These are phyloP conservation scores for Polyporus tsugae DNA, from an alignment of 1,284 basidiomycete species.

Conservation along the genomic window DNA sequence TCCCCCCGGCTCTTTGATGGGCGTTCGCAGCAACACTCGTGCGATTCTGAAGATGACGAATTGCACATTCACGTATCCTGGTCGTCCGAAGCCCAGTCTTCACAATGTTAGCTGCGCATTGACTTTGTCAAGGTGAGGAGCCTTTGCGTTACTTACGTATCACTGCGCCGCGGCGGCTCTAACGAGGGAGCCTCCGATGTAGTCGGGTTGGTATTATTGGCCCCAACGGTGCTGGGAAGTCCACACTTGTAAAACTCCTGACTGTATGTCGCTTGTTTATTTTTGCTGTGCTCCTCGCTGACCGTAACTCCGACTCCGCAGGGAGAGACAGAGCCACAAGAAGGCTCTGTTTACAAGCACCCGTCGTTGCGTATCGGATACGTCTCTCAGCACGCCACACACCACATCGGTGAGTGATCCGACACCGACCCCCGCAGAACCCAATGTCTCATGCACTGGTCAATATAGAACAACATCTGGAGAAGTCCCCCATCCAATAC, in stretches of 20 bases:
- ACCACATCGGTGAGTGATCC: constrained; percentile 77
- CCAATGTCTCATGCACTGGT: constrained; percentile 17
- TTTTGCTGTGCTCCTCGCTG: constrained; percentile 13
- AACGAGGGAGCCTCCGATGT: constrained; percentile 31
- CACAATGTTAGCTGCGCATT: constrained; percentile 92
- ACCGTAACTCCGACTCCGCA: constrained; percentile 41
- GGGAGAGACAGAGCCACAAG: constrained; percentile 95
- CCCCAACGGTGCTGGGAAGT: constrained; percentile 95
- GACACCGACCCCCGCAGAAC: neutral
- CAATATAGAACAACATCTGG: constrained; percentile 83
- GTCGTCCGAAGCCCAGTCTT: constrained; percentile 84
- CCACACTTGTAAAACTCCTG: constrained; percentile 96
- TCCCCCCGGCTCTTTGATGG: constrained; percentile 95
- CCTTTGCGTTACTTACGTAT: constrained; percentile 14
- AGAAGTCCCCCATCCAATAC: constrained; percentile 95
- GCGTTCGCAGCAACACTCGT: constrained; percentile 95
- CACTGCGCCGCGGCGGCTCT: constrained; percentile 17
- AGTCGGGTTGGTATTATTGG: constrained; percentile 91
- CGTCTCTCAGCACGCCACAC: constrained; percentile 97
- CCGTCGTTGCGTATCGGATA: constrained; percentile 96
- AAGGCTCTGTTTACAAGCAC: constrained; percentile 96
- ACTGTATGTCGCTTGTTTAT: constrained; percentile 60
- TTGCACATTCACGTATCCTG: constrained; percentile 97
- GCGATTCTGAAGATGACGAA: constrained; percentile 94
- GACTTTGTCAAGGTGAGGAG: constrained; percentile 82